Base-by-base conservation (phyloP, 352 stramenopile species). In the Globisporangium uncinulatum region DNA sequence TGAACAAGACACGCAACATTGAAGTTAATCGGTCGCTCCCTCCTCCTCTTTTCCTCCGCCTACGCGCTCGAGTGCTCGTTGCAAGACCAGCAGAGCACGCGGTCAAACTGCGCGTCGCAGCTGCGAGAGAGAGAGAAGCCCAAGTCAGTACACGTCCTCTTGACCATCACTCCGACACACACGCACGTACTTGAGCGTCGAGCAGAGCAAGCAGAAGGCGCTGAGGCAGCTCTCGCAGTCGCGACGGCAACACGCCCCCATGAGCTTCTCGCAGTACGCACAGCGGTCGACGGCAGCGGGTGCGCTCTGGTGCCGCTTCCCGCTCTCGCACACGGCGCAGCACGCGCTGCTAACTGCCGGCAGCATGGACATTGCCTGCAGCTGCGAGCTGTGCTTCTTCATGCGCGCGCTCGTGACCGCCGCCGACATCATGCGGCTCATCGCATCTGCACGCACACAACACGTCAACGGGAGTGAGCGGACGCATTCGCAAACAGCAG, bases 141-240 rank as follows among this genome's bases (percentile, higher is more conserved):
- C 8, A 4, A 21, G 31, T 51, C 15, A 51, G 19, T 10, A 51
- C 7, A 44, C 32, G 5, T 9, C 32, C 9, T 9, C 32, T 37
- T 37, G 32, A 4, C 32, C 32, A 37, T 37, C 21, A 31, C 3
- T 17, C 19, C 20, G 17, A 5, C n/a, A 55, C 0, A 3, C 34
- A 15, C 34, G 19, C 9, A 78, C 73, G 55, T 63, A 93, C 73
- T 91, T 88, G 61, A 93, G 76, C 20, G 83, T 93, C 58, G 83
- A 88, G 75, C 83, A 93, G n/a, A 83, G 65, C 39, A 74, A 83
- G 67, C 83, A 93, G 53, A 93, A 93, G 20, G 65, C 55, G 19
- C 57, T 57, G 48, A 57, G 54, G 64, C 83, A 93, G 45, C 61
- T 58, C 36, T 78, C 67, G 57, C 83, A 93, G 43, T 87, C 76